A percentile compares a stretch with the other conserved stretches of the same genome.
phyloP scores from a whole-genome alignment of 2,329 filamentous ascomycete species.

The Ceratocystis albifundus region DNA sequence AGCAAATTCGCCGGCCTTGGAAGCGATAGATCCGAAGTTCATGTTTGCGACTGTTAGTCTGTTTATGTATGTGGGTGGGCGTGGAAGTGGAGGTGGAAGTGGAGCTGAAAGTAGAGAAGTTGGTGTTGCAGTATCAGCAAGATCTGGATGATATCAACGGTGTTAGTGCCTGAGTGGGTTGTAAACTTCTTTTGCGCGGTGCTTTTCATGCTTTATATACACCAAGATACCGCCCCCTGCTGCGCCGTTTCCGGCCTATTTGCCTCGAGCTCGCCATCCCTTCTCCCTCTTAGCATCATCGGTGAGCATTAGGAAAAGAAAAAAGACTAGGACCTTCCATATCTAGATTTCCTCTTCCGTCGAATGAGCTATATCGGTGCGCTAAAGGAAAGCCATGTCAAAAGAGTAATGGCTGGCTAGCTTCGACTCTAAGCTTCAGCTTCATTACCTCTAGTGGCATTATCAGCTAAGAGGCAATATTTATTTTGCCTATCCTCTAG shows the following conservation, averaged over 20 bases:
- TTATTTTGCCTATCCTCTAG: not conserved
- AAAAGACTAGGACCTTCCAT: not conserved
- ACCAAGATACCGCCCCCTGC: not conserved
- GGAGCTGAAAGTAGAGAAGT: not conserved
- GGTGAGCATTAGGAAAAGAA: no score
- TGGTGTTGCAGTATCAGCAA: not conserved
- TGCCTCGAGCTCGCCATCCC: not conserved
- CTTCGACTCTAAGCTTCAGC: not conserved
- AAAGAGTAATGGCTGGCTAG: not conserved
- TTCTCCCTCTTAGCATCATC: not conserved
- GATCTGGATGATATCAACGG: not conserved
- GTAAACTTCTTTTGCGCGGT: not conserved
- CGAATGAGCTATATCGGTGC: not conserved
- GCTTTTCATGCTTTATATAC: not conserved
- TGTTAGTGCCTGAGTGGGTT: not conserved
- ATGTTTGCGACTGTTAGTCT: conserved; percentile 23
- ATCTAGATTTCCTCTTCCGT: not conserved
- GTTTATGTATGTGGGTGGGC: not conserved
- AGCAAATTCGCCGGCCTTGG: conserved; percentile 25
- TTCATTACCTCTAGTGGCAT: not conserved
- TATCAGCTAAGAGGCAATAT: not conserved
- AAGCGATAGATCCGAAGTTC: conserved; percentile 27
- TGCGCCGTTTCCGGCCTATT: not conserved
- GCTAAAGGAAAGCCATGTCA: not conserved
- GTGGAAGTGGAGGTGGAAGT: not conserved